A percentile compares a stretch with the other conserved stretches of the same genome.
These are phyloP conservation scores for Trypanosoma grayi DNA, from an alignment of 208 protist genomes.

Conservation along the genomic window DNA sequence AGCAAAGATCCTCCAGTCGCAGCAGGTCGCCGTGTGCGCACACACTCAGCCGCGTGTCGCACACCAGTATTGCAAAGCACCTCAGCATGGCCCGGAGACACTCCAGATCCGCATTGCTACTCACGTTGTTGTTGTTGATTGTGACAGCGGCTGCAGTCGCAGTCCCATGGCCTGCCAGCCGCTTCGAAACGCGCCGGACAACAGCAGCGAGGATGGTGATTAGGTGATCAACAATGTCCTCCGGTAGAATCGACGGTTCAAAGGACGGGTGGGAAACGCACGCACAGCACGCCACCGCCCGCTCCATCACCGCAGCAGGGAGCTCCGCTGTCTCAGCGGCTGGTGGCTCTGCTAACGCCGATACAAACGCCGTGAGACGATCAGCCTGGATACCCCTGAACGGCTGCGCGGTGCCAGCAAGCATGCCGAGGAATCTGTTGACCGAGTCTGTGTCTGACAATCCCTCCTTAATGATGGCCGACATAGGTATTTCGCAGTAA, in stretches of 20 bases:
- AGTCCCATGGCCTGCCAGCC: not conserved
- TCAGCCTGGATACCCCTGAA: slow-evolving; percentile 31
- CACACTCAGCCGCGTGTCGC: slow-evolving; percentile 37
- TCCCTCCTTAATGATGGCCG: slow-evolving; percentile 14
- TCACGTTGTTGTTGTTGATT: not conserved
- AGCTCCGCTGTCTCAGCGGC: not conserved
- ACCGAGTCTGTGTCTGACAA: slow-evolving; percentile 16
- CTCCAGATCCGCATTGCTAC: slow-evolving; percentile 39
- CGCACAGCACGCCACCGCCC: slow-evolving; percentile 43
- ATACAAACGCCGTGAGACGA: slow-evolving; percentile 28
- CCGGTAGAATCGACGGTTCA: slow-evolving; percentile 33
- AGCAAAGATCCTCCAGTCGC: slow-evolving; percentile 74
- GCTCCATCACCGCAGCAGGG: slow-evolving; percentile 9
- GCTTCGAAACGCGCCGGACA: slow-evolving; percentile 30
- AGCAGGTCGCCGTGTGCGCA: slow-evolving; percentile 48
- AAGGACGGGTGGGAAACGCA: slow-evolving; percentile 57
- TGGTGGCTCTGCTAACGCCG: slow-evolving; percentile 12
- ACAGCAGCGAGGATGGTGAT: slow-evolving; percentile 44
- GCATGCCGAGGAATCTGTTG: slow-evolving; percentile 25
- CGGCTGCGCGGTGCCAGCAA: slow-evolving; percentile 38
- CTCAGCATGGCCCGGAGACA: slow-evolving; percentile 54
- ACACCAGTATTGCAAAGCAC: slow-evolving; percentile 40
- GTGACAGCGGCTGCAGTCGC: too few species aligned
- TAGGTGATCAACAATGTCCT: slow-evolving; percentile 39
- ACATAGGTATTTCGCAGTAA: not conserved